Base-by-base conservation (phyloP, 2,329 filamentous ascomycete genomes). In the Aspergillus alliaceus region DNA sequence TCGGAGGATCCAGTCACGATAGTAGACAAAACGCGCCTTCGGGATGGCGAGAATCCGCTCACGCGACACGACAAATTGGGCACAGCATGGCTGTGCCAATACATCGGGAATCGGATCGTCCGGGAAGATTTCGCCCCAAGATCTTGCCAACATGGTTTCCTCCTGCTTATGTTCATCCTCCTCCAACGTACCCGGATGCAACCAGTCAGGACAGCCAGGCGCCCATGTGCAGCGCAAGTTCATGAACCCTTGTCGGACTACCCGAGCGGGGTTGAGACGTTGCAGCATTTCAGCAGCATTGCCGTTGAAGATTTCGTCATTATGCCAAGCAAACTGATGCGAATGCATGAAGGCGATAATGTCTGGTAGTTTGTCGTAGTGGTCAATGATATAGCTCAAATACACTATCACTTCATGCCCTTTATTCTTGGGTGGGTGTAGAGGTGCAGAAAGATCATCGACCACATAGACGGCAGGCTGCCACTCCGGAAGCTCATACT, bases 331-430 rank as follows among this genome's bases (percentile, higher is more conserved):
- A 44, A 65, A 73, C 61, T 77, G 78, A 55, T 84, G 81, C 29
- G 82, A 78, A 69, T 87, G 85, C 74, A 84, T 81, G 71, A 87
- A 87, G 50, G 86, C 78, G 42, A 80, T 75, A 20, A 85, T 79
- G 62, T 87, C 84, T 2, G 83, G 79, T 2, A 87, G 77, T 12
- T 79, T 71, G 42, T 86, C 74, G 69, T 87, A 88, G 66, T 85
- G 78, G 60, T 87, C 83, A 66, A 87, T 84, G 59, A 87, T 82
- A 69, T 84, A 87, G 42, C 82, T 83, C 48, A 87, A 75, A 68
- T 87, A 87, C 12, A 79, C 77, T 79, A 87, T 86, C 24, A 83
- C 82, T 69, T 88, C 85, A 64, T 84, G 80, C 42, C 85, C 85
- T 66, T 86, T 85, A 61, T 87, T 86, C 64, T 78, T 79, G 6